A percentile compares a stretch with the other conserved stretches of the same genome.
These are phyloP conservation scores for Penicillium tannophilum DNA, from an alignment of 495 filamentous ascomycete species.

Conservation along the genomic window DNA sequence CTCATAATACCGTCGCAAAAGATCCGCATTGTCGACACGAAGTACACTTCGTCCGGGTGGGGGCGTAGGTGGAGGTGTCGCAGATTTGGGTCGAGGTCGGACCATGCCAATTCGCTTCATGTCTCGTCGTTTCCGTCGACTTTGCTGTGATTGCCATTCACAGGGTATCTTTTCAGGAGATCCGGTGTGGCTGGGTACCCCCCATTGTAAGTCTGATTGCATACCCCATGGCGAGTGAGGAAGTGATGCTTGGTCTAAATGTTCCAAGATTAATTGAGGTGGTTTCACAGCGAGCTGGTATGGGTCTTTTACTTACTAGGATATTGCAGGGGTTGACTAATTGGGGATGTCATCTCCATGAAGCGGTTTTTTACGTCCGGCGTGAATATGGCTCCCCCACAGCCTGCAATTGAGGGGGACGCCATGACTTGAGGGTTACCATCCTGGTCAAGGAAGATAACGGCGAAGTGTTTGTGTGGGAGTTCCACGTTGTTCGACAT, in stretches of 20 bases:
- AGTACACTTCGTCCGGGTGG: slow-evolving; percentile 41
- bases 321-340: slow-evolving; percentile 17
- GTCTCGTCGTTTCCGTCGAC: slow-evolving; percentile 34
- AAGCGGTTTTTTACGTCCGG: slow-evolving; percentile 43
- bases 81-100: slow-evolving; percentile 25
- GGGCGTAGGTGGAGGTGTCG: slow-evolving; percentile 29
- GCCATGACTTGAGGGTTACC: slow-evolving; percentile 37
- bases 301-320: neutral
- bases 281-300: too few species aligned
- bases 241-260: slow-evolving; percentile 9
- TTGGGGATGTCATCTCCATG: slow-evolving; percentile 30
- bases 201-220: slow-evolving; percentile 27
- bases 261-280: slow-evolving; percentile 1
- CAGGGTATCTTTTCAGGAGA: slow-evolving; percentile 38
- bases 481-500: slow-evolving; percentile 22
- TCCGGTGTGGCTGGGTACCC: slow-evolving; percentile 19
- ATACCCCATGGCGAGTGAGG: slow-evolving; percentile 19
- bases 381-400: slow-evolving; percentile 42
- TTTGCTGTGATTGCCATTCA: slow-evolving; percentile 38
- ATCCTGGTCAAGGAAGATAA: slow-evolving; percentile 44
- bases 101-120: slow-evolving; percentile 20
- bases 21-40: slow-evolving; percentile 57
- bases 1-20: slow-evolving; percentile 64
- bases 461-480: slow-evolving; percentile 41
- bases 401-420: slow-evolving; percentile 40